These are phyloP conservation scores for Blastobotrys apis DNA, from an alignment of 1,139 yeast genomes.

Conservation along the genomic window DNA sequence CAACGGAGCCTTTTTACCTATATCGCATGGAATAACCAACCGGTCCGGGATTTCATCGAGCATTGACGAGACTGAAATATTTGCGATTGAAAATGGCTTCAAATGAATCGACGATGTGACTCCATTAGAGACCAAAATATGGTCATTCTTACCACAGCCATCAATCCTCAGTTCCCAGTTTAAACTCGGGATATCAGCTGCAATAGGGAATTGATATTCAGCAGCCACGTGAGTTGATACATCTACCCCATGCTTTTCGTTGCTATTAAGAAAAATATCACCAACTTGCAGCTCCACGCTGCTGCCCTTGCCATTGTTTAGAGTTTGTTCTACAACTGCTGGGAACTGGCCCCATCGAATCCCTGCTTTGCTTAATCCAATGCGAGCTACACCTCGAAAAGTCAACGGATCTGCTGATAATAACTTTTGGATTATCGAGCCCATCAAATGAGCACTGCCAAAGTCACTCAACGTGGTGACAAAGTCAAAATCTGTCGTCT, in stretches of 20 bases:
- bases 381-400: slow-evolving; percentile 20
- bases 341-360: slow-evolving; percentile 24
- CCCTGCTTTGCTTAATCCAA: slow-evolving; percentile 21
- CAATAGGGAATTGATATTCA: slow-evolving; percentile 18
- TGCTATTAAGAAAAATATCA: slow-evolving; percentile 1
- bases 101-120: slow-evolving; percentile 21
- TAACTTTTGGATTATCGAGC: slow-evolving; percentile 22
- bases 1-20: slow-evolving; percentile 23
- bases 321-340: slow-evolving; percentile 19
- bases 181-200: slow-evolving; percentile 22
- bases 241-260: slow-evolving; percentile 13
- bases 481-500: slow-evolving; percentile 23
- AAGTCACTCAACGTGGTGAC: slow-evolving; percentile 25
- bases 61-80: slow-evolving; percentile 19
- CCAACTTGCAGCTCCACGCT: slow-evolving; percentile 10
- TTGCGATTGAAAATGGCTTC: slow-evolving; percentile 17
- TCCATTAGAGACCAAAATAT: slow-evolving; percentile 20
- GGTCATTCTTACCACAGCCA: slow-evolving; percentile 22
- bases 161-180: slow-evolving; percentile 25
- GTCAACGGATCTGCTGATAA: slow-evolving; percentile 21
- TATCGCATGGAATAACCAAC: slow-evolving; percentile 21
- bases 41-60: slow-evolving; percentile 18
- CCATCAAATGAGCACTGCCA: slow-evolving; percentile 25
- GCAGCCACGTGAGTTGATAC: slow-evolving; percentile 19
- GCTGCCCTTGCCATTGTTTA: slow-evolving; percentile 16